Conservation (phyloP, 2,329 filamentous ascomycete species). For the Fusarium staphyleae region DNA sequence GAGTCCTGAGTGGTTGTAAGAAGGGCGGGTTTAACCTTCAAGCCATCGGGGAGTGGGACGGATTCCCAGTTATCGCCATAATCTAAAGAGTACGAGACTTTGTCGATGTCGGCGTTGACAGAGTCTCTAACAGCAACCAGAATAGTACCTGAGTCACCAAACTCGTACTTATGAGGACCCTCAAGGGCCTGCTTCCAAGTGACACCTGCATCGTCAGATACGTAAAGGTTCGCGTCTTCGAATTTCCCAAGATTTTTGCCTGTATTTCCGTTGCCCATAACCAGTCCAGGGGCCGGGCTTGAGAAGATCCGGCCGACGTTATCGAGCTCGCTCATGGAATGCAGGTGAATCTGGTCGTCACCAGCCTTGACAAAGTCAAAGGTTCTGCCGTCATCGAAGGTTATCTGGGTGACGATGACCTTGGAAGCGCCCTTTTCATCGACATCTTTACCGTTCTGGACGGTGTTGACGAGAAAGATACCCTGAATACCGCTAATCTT, state of each 20-base stretch:
- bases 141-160: constrained; percentile 91
- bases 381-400: constrained; percentile 91
- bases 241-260: constrained; percentile 77
- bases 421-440: constrained; percentile 64
- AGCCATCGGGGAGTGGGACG: constrained; percentile 69
- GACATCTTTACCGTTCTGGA: constrained; percentile 84
- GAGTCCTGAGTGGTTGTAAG: constrained; percentile 92
- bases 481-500: constrained; percentile 92
- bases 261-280: constrained; percentile 94
- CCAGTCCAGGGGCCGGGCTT: constrained; percentile 88
- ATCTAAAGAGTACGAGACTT: constrained; percentile 80
- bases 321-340: constrained; percentile 85
- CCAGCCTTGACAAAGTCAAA: constrained; percentile 77
- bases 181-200: constrained; percentile 80
- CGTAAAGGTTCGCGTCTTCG: constrained; percentile 77
- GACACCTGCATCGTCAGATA: constrained; percentile 89
- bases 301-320: constrained; percentile 91
- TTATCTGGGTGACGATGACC: constrained; percentile 81
- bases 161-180: constrained; percentile 93
- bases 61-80: constrained; percentile 86
- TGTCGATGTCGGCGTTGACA: constrained; percentile 62
- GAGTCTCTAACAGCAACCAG: constrained; percentile 84
- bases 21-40: constrained; percentile 73
- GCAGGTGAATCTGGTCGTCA: constrained; percentile 78
- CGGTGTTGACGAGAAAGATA: constrained; percentile 87